Evolutionary conservation across 1,139 yeast species (phyloP), one percentile per base, ranked within the genome.

Genomic region (Saccharomyces uvarum): DNA sequence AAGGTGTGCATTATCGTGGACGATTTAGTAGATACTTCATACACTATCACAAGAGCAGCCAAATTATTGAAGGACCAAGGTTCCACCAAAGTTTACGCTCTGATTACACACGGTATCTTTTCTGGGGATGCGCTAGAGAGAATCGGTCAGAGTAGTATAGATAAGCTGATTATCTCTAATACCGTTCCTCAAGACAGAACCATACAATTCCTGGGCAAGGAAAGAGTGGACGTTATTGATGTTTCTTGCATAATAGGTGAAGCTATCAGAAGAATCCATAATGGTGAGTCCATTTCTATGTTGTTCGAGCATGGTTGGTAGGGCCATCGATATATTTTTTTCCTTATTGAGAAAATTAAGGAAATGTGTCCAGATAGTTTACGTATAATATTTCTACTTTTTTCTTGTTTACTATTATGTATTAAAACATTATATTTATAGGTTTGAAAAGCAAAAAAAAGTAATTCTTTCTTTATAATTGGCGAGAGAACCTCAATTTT

Each of bases 261-360:
- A 70, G 93, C 98, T 2, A 89, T 93, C 51, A 79, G 99, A 70
- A 78, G 99, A 70, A 91, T 93, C 50, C 97, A 93, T 71, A 93
- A 93, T 64, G 99, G 99, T 61, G 99, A 93, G 75, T 83, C 93
- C 29, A 96, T 93, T 21, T 86, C 96, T 19, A 86, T 90, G 88
- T 77, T 93, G 58, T 93, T 93, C 73, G 97, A 90, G 66, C 91
- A 88, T 64, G 91, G 89, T 2, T 84, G 88, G 86, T 82, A 64
- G 26, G 9, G 44, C n/a, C n/a, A 16, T 48, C 32, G 26, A 19
- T 48, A 26, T 19, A 26, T 48, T 31, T 3, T 3, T 29, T 47
- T 50, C 7, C 32, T 42, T 49, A 21, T 51, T 16, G 31, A 28
- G 28, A 28, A 38, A 47, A 28, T 44, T 4, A 31, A 26, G 27